Base-by-base conservation (phyloP, 805 yeast species). In the Wickerhamomyces bisporus region DNA sequence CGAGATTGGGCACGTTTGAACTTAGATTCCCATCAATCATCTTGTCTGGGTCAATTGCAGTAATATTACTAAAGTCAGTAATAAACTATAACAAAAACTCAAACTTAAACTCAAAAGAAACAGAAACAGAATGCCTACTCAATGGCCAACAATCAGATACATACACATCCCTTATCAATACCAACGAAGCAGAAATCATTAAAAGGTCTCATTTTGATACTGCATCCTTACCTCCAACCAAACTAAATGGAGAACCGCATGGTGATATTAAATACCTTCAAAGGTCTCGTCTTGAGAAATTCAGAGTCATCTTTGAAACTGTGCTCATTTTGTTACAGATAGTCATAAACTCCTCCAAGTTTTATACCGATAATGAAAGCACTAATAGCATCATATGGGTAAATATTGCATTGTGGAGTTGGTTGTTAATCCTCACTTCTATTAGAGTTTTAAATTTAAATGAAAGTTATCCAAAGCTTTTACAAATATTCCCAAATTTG, bases 201-300 rank as follows among this genome's bases (percentile, higher is more conserved):
- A 55, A 55, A 34, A 42, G 36, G 29, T 35, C 53, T 32, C 93
- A 83, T 56, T 84, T 83, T 47, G 84, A 84, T 47, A 68, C 83
- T 24, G 66, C 73, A 15, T 69, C 72, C 16, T 55, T 83, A 26
- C 63, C 71, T 12, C 73, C 78, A 14, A 61, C 71, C 3, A 72
- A 73, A 41, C 68, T 70, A 9, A 80, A 79, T 56, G 88, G 87
- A 6, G 68, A 72, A 10, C 75, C 80, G 8, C 79, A 77, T 43
- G 86, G 87, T 4, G 55, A 59, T 7, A 53, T 65, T n/a, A 60
- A 66, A 42, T 53, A 68, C 16, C 66, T 79, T 3, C 65, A 60
- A 38, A 75, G 85, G 55, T 63, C 67, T 20, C 49, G 61, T 8
- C 44, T 44, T n/a, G 91, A 83, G 46, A 70, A 78, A 44, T 43